Evolutionary conservation across 2,329 filamentous ascomycete species (phyloP), one percentile per base, ranked within the genome.

Genomic region (Ustulina deusta): DNA sequence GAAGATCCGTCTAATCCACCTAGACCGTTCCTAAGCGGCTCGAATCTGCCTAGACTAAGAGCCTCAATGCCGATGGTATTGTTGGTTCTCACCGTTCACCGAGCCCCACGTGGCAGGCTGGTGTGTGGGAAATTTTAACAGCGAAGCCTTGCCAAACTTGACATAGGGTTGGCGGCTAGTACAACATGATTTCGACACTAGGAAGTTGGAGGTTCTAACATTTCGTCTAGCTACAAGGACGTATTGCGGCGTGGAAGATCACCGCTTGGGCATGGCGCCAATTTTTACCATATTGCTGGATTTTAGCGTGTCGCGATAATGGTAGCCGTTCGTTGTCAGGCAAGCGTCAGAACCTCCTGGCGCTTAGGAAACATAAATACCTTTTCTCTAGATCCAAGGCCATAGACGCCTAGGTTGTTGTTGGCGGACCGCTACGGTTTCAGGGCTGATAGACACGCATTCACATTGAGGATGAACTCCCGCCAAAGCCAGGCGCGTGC

Each of bases 31-130:
- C 54, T 56, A 29, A 42, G 36, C 52, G 34, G 20, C 52, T 27
- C 36, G 22, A 32, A 27, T 55, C 20, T 40, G 52, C 20, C 52
- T 25, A 40, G 22, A 22, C n/a, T 36, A 34, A 38, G n/a, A 40
- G 32, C 20, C 11, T 40, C 22, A 25, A 40, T 25, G 20, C 13
- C 36, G 6, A 20, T 27, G 27, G 34, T 55, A 2, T 27, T 27
- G 52, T 56, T 56, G 52, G 34, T 56, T 56, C n/a, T 56, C 34
- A 40, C 34, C 22, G 52, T 40, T 40, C 11, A 22, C n/a, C n/a
- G 22, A 56, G 52, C 34, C 52, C 36, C 36, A 56, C 27, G 36
- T 27, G 54, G 25, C 17, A 56, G 22, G 54, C 22, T 56, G 15
- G 6, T 13, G 15, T 25, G 15, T 17, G 52, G n/a, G 32, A 40